Base-by-base conservation (phyloP, 768 basidiomycete genomes). In the Leccinum boreale region DNA sequence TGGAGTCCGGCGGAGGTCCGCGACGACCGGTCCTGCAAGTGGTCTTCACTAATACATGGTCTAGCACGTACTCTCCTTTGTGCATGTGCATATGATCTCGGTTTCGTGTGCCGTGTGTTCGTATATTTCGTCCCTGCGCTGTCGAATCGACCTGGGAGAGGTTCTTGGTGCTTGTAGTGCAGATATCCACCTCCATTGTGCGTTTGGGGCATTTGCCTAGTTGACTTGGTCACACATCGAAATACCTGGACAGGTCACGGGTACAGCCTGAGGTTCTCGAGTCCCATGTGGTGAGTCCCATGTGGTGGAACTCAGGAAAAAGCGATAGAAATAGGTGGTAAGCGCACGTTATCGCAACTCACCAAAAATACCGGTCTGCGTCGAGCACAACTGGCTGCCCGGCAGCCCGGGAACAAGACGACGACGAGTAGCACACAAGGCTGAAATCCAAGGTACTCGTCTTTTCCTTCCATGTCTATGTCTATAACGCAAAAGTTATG, bases 391-490 rank as follows among this genome's bases (percentile, higher is more conserved):
- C 29, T 17, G 7, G 35, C 15, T 36, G 6, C 35, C 35, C 10
- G 45, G 45, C 29, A 31, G 26, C 26, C 26, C 26, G 7, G 8
- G 44, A 45, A 21, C 44, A 28, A 23, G 24, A 26, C 17, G 19
- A 56, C 28, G 31, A 49, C 49, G 12, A 50, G 15, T 6, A 6
- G 31, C 42, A 52, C 50, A n/a, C 31, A 10, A 14, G 19, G 19
- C 8, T 19, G 6, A 35, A 46, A 49, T 33, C 1, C 46, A 54
- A 52, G 46, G 36, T 42, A 49, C 45, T 50, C 48, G 52, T 58
- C 52, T 44, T 56, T 55, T n/a, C 24, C 8, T 21, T 63, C 36
- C 55, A 61, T 57, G 6, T 49, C 50, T 50, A 47, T 15, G 9
- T 60, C 46, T 58, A 66, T 46, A 11, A 26, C 24, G 28, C 48